phyloP scores from a whole-genome alignment of 2,329 filamentous ascomycete genomes.

The Lachnum nothofagi region DNA sequence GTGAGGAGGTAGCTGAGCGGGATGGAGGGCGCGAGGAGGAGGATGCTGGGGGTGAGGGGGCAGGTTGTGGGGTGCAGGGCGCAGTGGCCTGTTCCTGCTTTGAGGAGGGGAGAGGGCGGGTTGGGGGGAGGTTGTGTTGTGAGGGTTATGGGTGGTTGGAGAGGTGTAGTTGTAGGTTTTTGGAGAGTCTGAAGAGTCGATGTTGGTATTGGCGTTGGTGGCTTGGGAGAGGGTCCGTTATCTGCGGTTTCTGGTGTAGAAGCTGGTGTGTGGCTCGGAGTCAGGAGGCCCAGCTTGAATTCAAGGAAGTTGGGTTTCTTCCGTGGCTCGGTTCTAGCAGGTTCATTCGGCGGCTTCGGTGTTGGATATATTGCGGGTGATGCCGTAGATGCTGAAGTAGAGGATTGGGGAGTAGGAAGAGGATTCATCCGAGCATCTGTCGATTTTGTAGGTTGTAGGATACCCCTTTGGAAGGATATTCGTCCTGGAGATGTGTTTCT shows the following conservation, averaged over 20 bases:
- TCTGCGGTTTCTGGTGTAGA: neutral
- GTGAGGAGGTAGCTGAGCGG: constrained; percentile 15
- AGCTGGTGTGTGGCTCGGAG: neutral
- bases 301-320: neutral
- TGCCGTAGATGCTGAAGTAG: neutral
- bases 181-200: no score
- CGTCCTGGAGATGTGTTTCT: neutral
- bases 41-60: constrained; percentile 18
- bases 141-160: neutral
- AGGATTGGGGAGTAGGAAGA: neutral
- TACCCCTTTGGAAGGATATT: neutral
- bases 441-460: neutral
- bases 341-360: neutral
- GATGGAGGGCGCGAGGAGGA: constrained; percentile 28
- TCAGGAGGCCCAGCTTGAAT: neutral
- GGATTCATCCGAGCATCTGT: neutral
- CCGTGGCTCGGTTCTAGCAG: neutral
- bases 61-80: constrained; percentile 9
- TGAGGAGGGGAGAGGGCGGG: neutral
- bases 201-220: neutral
- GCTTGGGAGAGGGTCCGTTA: neutral
- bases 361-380: neutral
- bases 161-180: neutral
- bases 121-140: neutral
- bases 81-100: constrained; percentile 16